These are phyloP conservation scores for Stellera chamaejasme DNA, from an alignment of 345 rosid species.

Conservation along the genomic window DNA sequence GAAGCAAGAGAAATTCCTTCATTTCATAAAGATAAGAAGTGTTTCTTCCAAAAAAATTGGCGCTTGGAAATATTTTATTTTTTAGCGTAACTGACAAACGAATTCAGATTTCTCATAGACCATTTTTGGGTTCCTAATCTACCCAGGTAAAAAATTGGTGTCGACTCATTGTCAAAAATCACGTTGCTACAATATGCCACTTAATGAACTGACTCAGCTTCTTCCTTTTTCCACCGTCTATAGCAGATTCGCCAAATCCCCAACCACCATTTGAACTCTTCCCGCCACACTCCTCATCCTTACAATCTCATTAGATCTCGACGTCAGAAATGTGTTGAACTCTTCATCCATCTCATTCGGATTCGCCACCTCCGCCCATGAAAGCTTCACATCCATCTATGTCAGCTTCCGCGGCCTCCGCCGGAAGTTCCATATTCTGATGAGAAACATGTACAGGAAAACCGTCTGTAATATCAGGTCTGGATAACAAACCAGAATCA, in stretches of 20 bases:
- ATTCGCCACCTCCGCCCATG: constrained; percentile 64
- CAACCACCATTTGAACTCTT: constrained; percentile 71
- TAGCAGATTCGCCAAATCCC: constrained; percentile 57
- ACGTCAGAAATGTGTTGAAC: constrained; percentile 72
- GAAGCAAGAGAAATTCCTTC: too few relatives aligned
- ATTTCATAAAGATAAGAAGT: too few relatives aligned
- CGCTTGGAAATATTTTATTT: too few relatives aligned
- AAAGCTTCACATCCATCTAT: constrained; percentile 70
- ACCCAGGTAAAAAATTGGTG: too few relatives aligned
- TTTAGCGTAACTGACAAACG: too few relatives aligned
- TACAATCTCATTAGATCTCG: constrained; percentile 42
- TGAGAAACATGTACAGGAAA: constrained; percentile 68
- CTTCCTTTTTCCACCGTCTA: constrained; percentile 36
- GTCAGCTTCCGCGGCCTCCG: constrained; percentile 56
- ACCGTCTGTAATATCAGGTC: constrained; percentile 62
- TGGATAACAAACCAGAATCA: constrained; percentile 66
- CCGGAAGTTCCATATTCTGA: constrained; percentile 73
- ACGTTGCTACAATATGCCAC: too few relatives aligned
- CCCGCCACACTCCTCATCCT: constrained; percentile 68
- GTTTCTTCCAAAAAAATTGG: too few relatives aligned
- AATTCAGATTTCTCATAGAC: too few relatives aligned
- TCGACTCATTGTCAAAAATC: too few relatives aligned
- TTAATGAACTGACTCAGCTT: constrained; percentile 1
- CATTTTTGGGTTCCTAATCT: too few relatives aligned
- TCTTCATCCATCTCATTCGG: constrained; percentile 84